Percentiles rank a stretch among this genome's conserved stretches.
Evolutionary conservation across 495 filamentous ascomycete genomes (phyloP).

Genomic region (Aspergillus avenaceus): DNA sequence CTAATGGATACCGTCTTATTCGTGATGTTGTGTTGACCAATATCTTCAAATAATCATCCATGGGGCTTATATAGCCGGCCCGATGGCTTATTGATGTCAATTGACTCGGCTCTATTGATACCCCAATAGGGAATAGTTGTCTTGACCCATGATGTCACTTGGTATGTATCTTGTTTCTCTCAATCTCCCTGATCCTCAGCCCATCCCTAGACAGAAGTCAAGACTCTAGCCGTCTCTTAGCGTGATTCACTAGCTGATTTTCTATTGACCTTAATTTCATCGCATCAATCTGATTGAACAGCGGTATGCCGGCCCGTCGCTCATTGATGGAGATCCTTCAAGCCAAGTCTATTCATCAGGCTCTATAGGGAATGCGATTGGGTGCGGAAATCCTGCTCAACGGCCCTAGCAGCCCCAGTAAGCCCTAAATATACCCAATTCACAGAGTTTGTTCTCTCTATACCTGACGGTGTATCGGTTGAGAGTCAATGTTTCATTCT

Average conservation of each 20-base stretch:
- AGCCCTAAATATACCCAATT: background rate
- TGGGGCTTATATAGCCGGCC: background rate
- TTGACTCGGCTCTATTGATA: slow-evolving; percentile 5
- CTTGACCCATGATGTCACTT: background rate
- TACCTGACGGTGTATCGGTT: background rate
- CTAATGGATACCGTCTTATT: too few species aligned
- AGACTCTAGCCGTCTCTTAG: background rate
- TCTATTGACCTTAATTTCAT: background rate
- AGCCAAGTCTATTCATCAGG: background rate
- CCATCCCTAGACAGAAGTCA: too few species aligned
- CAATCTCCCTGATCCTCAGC: too few species aligned
- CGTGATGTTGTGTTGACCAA: too few species aligned
- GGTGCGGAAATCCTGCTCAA: background rate
- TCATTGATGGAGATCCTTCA: background rate
- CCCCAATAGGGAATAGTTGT: slow-evolving; percentile 11
- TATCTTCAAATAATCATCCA: too few species aligned
- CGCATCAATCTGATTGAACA: background rate
- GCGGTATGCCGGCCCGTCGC: background rate
- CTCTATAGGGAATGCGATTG: background rate
- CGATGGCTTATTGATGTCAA: background rate
- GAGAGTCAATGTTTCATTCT: slow-evolving; percentile 12
- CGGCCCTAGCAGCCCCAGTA: background rate
- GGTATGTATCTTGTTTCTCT: too few species aligned
- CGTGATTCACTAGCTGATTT: background rate
- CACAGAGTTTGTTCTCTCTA: background rate